Evolutionary conservation across 1,284 basidiomycete species (phyloP).

Genomic region (Microbotryomycetes sp.): DNA sequence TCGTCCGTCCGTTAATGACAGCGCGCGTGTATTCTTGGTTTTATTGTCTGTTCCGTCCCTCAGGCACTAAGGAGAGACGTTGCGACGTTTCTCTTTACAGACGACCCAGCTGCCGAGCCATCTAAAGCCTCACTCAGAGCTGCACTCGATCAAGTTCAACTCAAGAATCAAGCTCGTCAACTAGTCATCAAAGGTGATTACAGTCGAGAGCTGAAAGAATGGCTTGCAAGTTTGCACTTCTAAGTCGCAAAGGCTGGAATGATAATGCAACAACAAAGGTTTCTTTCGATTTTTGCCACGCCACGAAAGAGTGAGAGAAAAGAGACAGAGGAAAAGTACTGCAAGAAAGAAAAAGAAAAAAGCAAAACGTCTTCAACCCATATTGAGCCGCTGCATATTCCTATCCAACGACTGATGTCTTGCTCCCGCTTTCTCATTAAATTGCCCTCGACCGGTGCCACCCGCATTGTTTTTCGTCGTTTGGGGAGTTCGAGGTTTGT

Average conservation of each 20-base stretch:
- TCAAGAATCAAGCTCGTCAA: conserved; percentile 17
- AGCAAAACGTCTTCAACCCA: neutral
- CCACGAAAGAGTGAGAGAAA: neutral
- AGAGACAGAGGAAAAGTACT: neutral
- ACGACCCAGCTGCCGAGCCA: neutral
- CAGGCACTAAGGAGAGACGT: conserved; percentile 20
- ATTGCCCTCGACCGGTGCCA: too few relatives aligned
- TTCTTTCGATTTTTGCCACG: too few relatives aligned
- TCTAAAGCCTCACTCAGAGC: too few relatives aligned
- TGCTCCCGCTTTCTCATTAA: too few relatives aligned
- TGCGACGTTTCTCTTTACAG: neutral
- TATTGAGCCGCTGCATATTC: neutral
- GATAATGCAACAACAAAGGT: neutral
- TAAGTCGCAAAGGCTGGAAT: neutral
- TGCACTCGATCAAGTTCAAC: too few relatives aligned
- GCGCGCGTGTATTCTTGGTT: neutral
- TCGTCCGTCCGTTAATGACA: neutral
- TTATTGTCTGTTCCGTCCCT: neutral
- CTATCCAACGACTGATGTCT: neutral
- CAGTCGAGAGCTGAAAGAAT: conserved; percentile 22
- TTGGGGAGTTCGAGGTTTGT: conserved; percentile 1
- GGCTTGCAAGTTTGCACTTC: conserved; percentile 18
- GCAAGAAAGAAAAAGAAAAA: neutral
- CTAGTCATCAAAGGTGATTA: conserved; percentile 24
- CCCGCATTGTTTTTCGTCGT: too few relatives aligned